These are phyloP conservation scores for Paxillus rubicundulus DNA, from an alignment of 768 basidiomycete species.

Conservation along the genomic window DNA sequence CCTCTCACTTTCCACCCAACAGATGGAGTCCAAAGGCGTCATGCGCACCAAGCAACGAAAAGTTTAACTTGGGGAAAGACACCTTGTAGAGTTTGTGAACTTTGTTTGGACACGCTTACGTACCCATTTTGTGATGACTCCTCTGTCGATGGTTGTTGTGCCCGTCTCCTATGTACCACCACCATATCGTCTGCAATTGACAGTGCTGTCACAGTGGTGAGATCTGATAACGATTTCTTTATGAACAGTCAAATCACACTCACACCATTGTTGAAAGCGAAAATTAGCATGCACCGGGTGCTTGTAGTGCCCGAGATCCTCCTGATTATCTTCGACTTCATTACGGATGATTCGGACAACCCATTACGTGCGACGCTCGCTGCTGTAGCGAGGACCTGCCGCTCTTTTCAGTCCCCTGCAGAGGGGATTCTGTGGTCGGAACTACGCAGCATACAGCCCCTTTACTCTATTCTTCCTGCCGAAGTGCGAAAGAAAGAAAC, in stretches of 20 bases:
- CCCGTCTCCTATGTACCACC: too few relatives aligned
- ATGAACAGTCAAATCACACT: constrained; percentile 4
- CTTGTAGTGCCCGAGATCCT: constrained; percentile 23
- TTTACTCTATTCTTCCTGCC: constrained; percentile 17
- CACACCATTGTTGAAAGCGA: background rate
- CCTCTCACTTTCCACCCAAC: too few relatives aligned
- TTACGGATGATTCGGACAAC: constrained; percentile 16
- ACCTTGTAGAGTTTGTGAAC: too few relatives aligned
- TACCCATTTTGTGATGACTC: too few relatives aligned
- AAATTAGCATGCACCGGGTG: constrained; percentile 9
- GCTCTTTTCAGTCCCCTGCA: constrained; percentile 14
- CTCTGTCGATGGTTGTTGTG: too few relatives aligned
- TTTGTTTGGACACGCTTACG: too few relatives aligned
- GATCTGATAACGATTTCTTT: too few relatives aligned
- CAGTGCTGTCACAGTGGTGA: too few relatives aligned
- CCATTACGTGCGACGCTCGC: constrained; percentile 18
- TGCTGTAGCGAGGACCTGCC: constrained; percentile 28
- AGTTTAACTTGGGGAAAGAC: too few relatives aligned
- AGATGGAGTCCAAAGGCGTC: too few relatives aligned
- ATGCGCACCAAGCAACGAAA: too few relatives aligned
- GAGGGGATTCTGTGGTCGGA: constrained; percentile 25
- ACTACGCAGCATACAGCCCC: constrained; percentile 6
- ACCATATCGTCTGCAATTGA: too few relatives aligned
- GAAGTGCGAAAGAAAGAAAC: constrained; percentile 12
- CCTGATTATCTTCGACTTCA: constrained; percentile 18